Percentiles rank a stretch among this genome's conserved stretches.
phyloP scores from a whole-genome alignment of 495 filamentous ascomycete species.

The Tuber microsphaerosporum region DNA sequence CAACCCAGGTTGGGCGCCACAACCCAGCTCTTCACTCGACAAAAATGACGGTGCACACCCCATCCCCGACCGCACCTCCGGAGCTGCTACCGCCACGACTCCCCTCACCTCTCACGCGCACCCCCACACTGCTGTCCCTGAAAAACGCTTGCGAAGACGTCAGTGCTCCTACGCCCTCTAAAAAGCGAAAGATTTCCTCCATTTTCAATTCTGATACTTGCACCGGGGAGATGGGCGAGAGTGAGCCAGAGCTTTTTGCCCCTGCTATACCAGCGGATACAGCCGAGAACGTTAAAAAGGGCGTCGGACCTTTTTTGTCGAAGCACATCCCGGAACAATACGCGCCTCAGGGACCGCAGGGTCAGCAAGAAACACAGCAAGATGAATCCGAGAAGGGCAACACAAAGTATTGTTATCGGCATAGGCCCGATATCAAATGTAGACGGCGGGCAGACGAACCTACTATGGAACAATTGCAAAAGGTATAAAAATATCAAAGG shows the following conservation, averaged over 20 bases:
- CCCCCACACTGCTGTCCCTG: constrained; percentile 26
- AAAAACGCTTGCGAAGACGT: constrained; percentile 18
- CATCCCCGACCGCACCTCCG: constrained; percentile 16
- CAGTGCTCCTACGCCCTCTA: constrained; percentile 21
- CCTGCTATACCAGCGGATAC: constrained; percentile 39
- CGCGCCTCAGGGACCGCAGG: constrained; percentile 51
- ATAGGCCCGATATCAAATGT: constrained; percentile 91
- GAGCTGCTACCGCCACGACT: constrained; percentile 11
- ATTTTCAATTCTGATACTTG: constrained; percentile 23
- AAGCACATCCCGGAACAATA: constrained; percentile 81
- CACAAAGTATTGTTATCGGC: constrained; percentile 91
- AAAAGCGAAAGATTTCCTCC: constrained; percentile 30
- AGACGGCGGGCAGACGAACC: constrained; percentile 83
- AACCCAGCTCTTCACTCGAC: constrained; percentile 19
- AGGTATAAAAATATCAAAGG: constrained; percentile 48
- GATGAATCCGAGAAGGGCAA: constrained; percentile 52
- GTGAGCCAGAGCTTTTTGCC: constrained; percentile 31
- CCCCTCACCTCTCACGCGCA: constrained; percentile 12
- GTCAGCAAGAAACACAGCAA: constrained; percentile 40
- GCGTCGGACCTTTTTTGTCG: constrained; percentile 71
- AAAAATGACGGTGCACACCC: constrained; percentile 34
- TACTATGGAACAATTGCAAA: constrained; percentile 89
- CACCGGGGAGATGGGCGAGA: constrained; percentile 27
- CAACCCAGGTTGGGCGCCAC: constrained; percentile 34
- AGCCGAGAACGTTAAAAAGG: constrained; percentile 34